A percentile compares a stretch with the other conserved stretches of the same genome.
phyloP scores from a whole-genome alignment of 495 filamentous ascomycete species.

The Penicillium coprophilum region DNA sequence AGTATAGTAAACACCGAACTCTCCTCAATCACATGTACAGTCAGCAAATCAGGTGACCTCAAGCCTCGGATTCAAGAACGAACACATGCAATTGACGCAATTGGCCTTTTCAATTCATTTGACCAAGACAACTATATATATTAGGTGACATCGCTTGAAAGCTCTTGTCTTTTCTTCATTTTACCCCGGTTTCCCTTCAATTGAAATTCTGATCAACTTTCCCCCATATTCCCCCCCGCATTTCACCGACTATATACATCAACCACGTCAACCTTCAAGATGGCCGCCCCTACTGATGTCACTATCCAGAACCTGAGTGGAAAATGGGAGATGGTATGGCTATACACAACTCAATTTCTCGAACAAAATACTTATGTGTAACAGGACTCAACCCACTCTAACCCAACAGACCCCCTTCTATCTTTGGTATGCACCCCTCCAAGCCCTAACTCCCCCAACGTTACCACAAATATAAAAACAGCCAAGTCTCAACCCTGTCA shows the following conservation, averaged over 20 bases:
- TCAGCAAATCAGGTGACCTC: slow-evolving; percentile 24
- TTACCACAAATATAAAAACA: neutral
- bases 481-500: neutral
- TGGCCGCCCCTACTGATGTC: slow-evolving; percentile 78
- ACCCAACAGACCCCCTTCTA: slow-evolving; percentile 68
- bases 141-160: neutral
- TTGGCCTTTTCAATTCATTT: neutral
- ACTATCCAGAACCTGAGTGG: slow-evolving; percentile 75
- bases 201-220: neutral
- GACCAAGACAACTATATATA: slow-evolving; percentile 3
- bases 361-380: slow-evolving; percentile 6
- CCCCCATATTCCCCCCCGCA: slow-evolving; percentile 15
- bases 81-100: slow-evolving; percentile 14
- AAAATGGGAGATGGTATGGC: slow-evolving; percentile 72
- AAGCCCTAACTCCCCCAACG: slow-evolving; percentile 6
- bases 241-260: slow-evolving; percentile 15
- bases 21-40: slow-evolving; percentile 9
- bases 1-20: slow-evolving; percentile 10
- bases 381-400: slow-evolving; percentile 79
- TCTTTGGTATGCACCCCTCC: slow-evolving; percentile 49
- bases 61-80: slow-evolving; percentile 23
- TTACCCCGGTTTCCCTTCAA: slow-evolving; percentile 2
- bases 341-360: neutral
- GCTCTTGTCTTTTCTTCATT: neutral
- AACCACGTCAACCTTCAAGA: slow-evolving; percentile 41